Conservation (phyloP, 495 filamentous ascomycete genomes). For the Cercophora samala region DNA sequence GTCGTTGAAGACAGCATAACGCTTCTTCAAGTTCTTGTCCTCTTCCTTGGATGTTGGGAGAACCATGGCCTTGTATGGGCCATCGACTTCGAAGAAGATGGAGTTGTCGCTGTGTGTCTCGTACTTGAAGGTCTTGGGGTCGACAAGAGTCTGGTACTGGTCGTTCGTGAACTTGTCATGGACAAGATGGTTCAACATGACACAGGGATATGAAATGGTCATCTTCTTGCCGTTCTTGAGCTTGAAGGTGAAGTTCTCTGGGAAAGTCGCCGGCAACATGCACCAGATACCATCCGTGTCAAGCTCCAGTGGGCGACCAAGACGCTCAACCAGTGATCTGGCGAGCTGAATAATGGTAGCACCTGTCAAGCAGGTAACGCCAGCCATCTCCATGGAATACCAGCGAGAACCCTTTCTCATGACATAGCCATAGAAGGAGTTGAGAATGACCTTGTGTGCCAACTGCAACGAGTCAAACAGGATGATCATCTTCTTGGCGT, state of each 20-base stretch:
- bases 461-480: conserved; percentile 94
- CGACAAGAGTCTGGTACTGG: conserved; percentile 87
- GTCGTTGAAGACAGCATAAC: conserved; percentile 98
- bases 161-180: conserved; percentile 94
- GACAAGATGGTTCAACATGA: conserved; percentile 98
- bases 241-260: conserved; percentile 93
- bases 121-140: conserved; percentile 78
- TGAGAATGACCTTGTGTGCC: conserved; percentile 98
- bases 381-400: conserved; percentile 99
- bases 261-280: conserved; percentile 95
- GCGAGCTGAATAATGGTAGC: conserved; percentile 98
- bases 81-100: conserved; percentile 99
- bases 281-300: conserved; percentile 99
- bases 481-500: conserved; percentile 97
- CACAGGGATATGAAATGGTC: conserved; percentile 93
- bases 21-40: conserved; percentile 98
- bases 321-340: conserved; percentile 85
- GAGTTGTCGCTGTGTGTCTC: conserved; percentile 96
- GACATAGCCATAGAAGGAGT: conserved; percentile 99
- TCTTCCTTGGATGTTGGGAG: conserved; percentile 96
- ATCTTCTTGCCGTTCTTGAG: conserved; percentile 94
- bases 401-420: conserved; percentile 98
- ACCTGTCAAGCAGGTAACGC: conserved; percentile 95
- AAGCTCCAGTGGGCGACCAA: conserved; percentile 92
- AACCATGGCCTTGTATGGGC: conserved; percentile 96